Percentiles rank a stretch among this genome's conserved stretches.
Evolutionary conservation across 768 basidiomycete genomes (phyloP).

Genomic region (Pisolithus microcarpus): DNA sequence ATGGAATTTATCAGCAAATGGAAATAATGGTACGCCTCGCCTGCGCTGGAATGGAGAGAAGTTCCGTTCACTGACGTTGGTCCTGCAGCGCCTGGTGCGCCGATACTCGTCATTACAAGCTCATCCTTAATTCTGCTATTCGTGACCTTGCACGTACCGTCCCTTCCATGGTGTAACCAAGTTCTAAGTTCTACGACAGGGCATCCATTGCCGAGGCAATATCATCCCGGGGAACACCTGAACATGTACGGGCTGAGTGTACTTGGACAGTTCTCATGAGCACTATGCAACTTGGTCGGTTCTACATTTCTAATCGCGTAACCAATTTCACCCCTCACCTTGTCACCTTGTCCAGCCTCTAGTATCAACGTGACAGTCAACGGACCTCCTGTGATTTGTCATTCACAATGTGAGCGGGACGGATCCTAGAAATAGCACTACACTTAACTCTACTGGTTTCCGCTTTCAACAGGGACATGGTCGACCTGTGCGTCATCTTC

Average conservation of each 20-base stretch:
- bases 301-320: neutral
- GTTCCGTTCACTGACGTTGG: neutral
- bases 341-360: slow-evolving; percentile 30
- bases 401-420: slow-evolving; percentile 26
- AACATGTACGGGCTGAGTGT: slow-evolving; percentile 47
- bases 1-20: slow-evolving; percentile 46
- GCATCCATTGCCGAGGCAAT: slow-evolving; percentile 31
- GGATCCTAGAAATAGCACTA: neutral
- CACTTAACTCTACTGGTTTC: slow-evolving; percentile 3
- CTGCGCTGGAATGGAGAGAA: neutral
- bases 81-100: slow-evolving; percentile 38
- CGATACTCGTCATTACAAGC: slow-evolving; percentile 43
- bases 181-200: slow-evolving; percentile 6
- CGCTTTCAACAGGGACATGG: slow-evolving; percentile 29
- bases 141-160: slow-evolving; percentile 24
- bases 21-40: slow-evolving; percentile 33
- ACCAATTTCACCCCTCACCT: neutral
- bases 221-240: slow-evolving; percentile 30
- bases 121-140: slow-evolving; percentile 30
- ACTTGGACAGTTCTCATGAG: slow-evolving; percentile 46
- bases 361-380: slow-evolving; percentile 42
- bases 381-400: slow-evolving; percentile 34
- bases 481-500: slow-evolving; percentile 41
- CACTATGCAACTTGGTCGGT: slow-evolving; percentile 45
- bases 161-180: neutral